Evolutionary conservation across 768 basidiomycete genomes (phyloP), one percentile per base, ranked within the genome.

Genomic region (Megacollybia marginata): DNA sequence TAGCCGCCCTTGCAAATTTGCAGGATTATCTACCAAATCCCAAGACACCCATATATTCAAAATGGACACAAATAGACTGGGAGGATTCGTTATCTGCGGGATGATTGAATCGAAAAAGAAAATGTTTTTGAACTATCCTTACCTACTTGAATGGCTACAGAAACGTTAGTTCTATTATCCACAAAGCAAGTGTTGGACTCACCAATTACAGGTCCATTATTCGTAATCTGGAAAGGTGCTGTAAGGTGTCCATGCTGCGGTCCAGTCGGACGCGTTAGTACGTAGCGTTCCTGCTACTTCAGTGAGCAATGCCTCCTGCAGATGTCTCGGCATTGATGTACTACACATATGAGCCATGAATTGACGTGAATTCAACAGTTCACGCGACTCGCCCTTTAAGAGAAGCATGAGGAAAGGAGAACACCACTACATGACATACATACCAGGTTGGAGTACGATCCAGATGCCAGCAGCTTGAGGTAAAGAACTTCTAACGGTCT

Each of bases 241-340:
- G 84, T 78, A 92, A 9, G 71, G 78, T 53, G 75, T 70, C 87
- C 90, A 92, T 0, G 86, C 78, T 9, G 70, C 76, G 23, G 66
- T 70, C 74, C 79, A 91, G 55, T 86, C 84, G 0, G 80, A 74
- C 5, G 78, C 83, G 49, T 85, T 85, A 18, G 87, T 89, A n/a
- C 90, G 78, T 13, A 90, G 68, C 40, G 69, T 66, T 8, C 83
- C 84, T 3, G 79, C 74, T 13, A 86, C 78, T 56, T 80, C 73
- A 11, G 78, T 75, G 74, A 60, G 62, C 80, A 58, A 69, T 79
- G 9, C 88, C 88, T 20, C 88, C 88, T 1, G 85, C 89, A 11
- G 83, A 82, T 0, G 85, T 88, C 61, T 90, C 88, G 4, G 85
- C 86, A 55, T 89, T 89, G 67, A 89, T 88, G 56, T 88, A 79